Base-by-base conservation (phyloP, 176 grass and related monocot species). In the Chloris gayana region DNA sequence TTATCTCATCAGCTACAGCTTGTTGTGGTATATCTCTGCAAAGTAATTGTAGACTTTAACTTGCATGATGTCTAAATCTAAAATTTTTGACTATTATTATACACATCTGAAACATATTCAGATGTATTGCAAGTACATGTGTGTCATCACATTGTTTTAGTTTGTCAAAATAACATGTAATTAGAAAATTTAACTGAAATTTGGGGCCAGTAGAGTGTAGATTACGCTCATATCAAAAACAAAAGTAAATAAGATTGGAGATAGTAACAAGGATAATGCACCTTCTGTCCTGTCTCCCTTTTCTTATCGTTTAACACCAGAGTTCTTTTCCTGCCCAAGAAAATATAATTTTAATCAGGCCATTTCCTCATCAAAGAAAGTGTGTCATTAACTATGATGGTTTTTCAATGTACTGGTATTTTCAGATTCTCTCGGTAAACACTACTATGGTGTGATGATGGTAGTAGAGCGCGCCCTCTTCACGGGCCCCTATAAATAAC, bases 401-500 rank as follows among this genome's bases (percentile, higher is more conserved):
- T 22, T 56, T 22, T 56, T 18, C 49, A 47, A 44, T 80, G 31
- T 65, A 37, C 10, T 3, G 50, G 4, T 26, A 62, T 79, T 79
- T 60, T 19, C 19, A 1, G n/a, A 34, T 29, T 83, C 53, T 30
- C 22, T 29, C 1, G 5, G 46, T 73, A 47, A 78, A 72, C 39
- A 25, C 38, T 25, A 25, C 38, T 25, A 84, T 22, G 19, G 19
- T 25, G 59, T 15, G 45, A 77, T 11, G 45, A 77, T 49, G 46
- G 50, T 77, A 71, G 70, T 30, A 42, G 59, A 42, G 59, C 30
- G 80, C 67, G 64, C 61, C 57, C 34, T 45, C 69, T 26, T 6
- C 60, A 42, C 12, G 57, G 25, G 33, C 72, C 57, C 80, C 73
- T 97, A 97, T 97, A 97, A 97, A 94, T 93, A 92, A 84, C 78